Base-by-base conservation (phyloP, 495 filamentous ascomycete genomes). In the Penicillium arizonense region DNA sequence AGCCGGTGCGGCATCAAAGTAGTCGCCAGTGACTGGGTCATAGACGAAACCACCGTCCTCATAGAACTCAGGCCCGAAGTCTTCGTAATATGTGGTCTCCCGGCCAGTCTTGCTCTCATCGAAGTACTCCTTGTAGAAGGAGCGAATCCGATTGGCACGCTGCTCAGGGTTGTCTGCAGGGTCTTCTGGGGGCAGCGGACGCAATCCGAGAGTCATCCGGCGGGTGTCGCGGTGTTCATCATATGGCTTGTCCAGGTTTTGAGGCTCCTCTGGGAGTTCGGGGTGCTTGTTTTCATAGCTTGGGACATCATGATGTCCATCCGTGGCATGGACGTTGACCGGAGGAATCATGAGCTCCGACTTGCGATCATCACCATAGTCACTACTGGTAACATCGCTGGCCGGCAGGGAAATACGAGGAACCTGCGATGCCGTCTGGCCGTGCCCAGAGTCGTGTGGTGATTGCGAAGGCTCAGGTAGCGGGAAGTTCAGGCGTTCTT, bases 71-170 rank as follows among this genome's bases (percentile, higher is more conserved):
- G 80, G 58, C 42, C 85, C 83, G 59, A 86, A 86, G 58, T 90
- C 87, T 57, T 90, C 84, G 50, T 87, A 86, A 62, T 90, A 88
- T 3, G 57, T 65, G 16, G 69, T 58, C 30, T 77, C 71, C 39
- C 64, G 68, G n/a, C 73, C 77, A 0, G 76, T 77, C 65, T 87
- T 89, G 16, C 81, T 85, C 21, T 96, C 92, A 47, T 98, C 94
- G 55, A 98, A 98, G 70, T 97, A 97, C 69, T 97, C 94, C 68
- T 96, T 96, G 75, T 98, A 98, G 75, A 98, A 98, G 21, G 95
- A 97, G 58, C 94, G 84, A 57, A 98, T 97, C 20, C 95, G 83
- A 73, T 96, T 97, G 54, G 94, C 94, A 65, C 94, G 84, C 71
- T 93, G 84, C 72, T 97, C 94, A 3, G 94, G 89, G 64, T 96